Evolutionary conservation across 768 basidiomycete species (phyloP).

Genomic region (Leccinum subgranulosum): DNA sequence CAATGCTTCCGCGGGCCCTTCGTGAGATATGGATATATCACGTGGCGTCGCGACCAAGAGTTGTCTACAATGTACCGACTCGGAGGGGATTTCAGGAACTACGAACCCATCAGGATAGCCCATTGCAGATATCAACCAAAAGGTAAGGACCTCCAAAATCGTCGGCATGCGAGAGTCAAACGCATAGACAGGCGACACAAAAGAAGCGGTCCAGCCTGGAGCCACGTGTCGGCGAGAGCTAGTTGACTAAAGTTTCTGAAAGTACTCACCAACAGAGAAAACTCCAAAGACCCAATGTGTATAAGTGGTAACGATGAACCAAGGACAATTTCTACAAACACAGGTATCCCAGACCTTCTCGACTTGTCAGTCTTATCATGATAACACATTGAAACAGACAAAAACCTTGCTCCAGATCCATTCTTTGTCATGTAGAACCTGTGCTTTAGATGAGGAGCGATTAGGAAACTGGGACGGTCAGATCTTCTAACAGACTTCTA

Average conservation of each 20-base stretch:
- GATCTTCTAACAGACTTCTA: background rate
- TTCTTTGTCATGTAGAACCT: conserved; percentile 36
- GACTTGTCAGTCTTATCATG: conserved; percentile 4
- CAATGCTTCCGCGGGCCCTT: conserved; percentile 19
- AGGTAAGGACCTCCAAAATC: conserved; percentile 48
- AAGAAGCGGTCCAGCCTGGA: conserved; percentile 53
- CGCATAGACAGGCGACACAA: conserved; percentile 44
- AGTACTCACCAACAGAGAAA: conserved; percentile 36
- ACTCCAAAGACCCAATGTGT: conserved; percentile 42
- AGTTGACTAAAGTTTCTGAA: background rate
- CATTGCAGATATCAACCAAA: conserved; percentile 57
- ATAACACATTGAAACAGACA: background rate
- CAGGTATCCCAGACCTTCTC: conserved; percentile 41
- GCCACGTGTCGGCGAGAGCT: conserved; percentile 1
- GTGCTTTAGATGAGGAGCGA: conserved; percentile 1
- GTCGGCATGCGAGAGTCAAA: conserved; percentile 43
- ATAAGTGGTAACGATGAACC: conserved; percentile 44
- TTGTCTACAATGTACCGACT: conserved; percentile 18
- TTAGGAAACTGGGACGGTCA: conserved; percentile 20
- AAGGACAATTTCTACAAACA: conserved; percentile 30
- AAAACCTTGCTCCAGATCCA: conserved; percentile 55
- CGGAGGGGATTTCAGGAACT: conserved; percentile 24
- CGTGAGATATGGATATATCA: conserved; percentile 28
- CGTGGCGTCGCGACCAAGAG: conserved; percentile 24
- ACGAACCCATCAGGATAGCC: conserved; percentile 31